Conservation (phyloP, 2,329 filamentous ascomycete species). For the Fusarium verrucosum region DNA sequence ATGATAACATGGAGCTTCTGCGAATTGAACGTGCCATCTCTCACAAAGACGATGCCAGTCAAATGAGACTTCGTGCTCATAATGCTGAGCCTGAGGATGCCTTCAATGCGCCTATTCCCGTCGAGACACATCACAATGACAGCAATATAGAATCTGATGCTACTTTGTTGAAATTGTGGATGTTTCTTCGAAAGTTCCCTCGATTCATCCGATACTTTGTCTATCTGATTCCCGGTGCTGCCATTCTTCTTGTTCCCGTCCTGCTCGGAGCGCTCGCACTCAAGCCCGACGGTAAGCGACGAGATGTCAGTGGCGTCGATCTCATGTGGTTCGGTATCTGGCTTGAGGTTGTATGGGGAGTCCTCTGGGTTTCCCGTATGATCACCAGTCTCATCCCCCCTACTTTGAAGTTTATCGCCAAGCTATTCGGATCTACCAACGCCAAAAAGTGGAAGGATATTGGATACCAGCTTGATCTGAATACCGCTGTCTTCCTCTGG, state of each 20-base stretch:
- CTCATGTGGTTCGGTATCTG: conserved; percentile 94
- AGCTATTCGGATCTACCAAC: conserved; percentile 81
- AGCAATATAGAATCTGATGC: conserved; percentile 49
- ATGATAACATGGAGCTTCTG: conserved; percentile 61
- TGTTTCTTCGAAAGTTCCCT: conserved; percentile 59
- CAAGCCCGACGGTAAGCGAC: conserved; percentile 46
- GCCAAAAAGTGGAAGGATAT: conserved; percentile 94
- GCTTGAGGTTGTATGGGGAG: conserved; percentile 93
- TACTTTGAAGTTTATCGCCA: conserved; percentile 64
- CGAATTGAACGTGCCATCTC: conserved; percentile 59
- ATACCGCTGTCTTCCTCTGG: conserved; percentile 90
- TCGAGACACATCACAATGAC: conserved; percentile 38
- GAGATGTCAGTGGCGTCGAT: conserved; percentile 69
- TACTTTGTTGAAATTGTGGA: conserved; percentile 54
- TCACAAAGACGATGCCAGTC: conserved; percentile 45
- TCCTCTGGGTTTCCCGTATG: conserved; percentile 79
- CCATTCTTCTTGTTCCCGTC: conserved; percentile 58
- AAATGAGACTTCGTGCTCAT: conserved; percentile 47
- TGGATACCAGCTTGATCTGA: conserved; percentile 84
- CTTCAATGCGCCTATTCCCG: conserved; percentile 52
- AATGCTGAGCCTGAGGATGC: conserved; percentile 55
- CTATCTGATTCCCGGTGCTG: conserved; percentile 58
- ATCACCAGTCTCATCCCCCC: conserved; percentile 61
- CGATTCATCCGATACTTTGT: conserved; percentile 60
- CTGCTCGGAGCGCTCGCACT: conserved; percentile 56